phyloP scores from a whole-genome alignment of 306 rosid species.

The Phaseolus lunatus region DNA sequence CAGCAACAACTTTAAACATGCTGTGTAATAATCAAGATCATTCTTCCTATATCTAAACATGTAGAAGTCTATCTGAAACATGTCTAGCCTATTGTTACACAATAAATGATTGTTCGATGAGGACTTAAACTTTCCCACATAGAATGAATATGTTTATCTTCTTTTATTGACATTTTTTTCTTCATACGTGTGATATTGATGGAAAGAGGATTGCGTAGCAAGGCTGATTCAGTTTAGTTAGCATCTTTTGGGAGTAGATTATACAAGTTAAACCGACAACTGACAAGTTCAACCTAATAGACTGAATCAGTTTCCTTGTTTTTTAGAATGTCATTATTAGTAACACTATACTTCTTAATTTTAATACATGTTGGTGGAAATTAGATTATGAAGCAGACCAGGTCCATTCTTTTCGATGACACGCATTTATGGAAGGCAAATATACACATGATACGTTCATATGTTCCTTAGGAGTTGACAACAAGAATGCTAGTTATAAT shows the following conservation, averaged over 20 bases:
- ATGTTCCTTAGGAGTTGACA: background rate
- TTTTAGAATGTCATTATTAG: background rate
- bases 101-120: slow-evolving; percentile 6
- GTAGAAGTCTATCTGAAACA: background rate
- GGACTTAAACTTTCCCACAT: background rate
- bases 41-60: background rate
- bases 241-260: slow-evolving; percentile 6
- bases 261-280: background rate
- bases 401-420: background rate
- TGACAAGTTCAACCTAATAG: background rate
- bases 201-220: background rate
- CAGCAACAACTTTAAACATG: slow-evolving; percentile 14
- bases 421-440: slow-evolving; percentile 22
- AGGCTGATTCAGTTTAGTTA: background rate
- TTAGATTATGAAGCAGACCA: background rate
- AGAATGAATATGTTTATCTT: background rate
- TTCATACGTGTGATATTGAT: slow-evolving; percentile 2
- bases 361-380: background rate
- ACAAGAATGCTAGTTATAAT: background rate
- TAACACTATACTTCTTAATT: background rate
- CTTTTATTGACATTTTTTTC: background rate
- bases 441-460: background rate
- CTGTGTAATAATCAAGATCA: slow-evolving; percentile 6
- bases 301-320: background rate
- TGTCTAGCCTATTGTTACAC: background rate